Evolutionary conservation across 495 filamentous ascomycete species (phyloP), one percentile per base, ranked within the genome.

Genomic region (Tuber umbilicatum): DNA sequence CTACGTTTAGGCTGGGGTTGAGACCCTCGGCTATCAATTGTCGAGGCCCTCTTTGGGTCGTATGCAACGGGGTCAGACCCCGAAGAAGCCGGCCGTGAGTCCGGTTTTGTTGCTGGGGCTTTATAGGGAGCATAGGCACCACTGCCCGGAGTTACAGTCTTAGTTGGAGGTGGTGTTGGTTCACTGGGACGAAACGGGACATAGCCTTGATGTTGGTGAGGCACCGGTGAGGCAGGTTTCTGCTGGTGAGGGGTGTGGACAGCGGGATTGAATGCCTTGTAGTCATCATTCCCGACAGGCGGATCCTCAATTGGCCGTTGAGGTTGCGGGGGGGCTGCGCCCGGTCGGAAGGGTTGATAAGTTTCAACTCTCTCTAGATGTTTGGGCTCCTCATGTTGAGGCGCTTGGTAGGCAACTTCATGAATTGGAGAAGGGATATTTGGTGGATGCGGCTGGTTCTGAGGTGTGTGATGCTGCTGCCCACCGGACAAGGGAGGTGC

Each of bases 271-370:
- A 74, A 71, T 4, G 75, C 37, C 35, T 37, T 55, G 60, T 78
- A 73, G 37, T 45, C 37, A 71, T 27, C 35, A 27, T 38, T 41
- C 4, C 31, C 70, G 38, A 50, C 19, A 38, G 19, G 12, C 17
- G 7, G 41, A 67, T 69, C 64, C 37, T 31, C 43, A 38, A 60
- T 40, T 23, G 31, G 70, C 70, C 37, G 72, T 47, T 69, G 41
- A 69, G 45, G 50, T 23, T 60, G 39, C 21, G 10, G 23, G 12
- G 67, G 47, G 37, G 67, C 67, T 21, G 37, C 35, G 14, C 35
- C 76, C 5, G 76, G 73, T 17, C 41, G 72, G 73, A 79, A 79
- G 2, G 79, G 78, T 27, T 74, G 73, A 73, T 80, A 81, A 9
- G 69, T 38, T 17, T 71, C 71, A 9, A 64, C 60, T 45, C 74